Base-by-base conservation (phyloP, 176 grass and related monocot species). In the Avena atlantica region DNA sequence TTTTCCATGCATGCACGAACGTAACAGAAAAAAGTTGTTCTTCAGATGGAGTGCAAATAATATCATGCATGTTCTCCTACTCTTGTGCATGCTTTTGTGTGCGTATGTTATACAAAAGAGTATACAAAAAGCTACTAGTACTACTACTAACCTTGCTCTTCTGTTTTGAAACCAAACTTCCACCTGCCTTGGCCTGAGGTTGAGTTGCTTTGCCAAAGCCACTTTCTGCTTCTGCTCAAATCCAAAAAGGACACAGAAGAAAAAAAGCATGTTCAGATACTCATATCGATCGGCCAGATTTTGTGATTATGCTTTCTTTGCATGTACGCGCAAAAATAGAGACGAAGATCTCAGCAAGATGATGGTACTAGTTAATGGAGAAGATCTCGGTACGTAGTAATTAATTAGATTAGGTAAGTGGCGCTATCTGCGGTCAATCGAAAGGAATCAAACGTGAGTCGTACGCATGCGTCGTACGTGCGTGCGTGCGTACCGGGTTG, bases 151-250 rank as follows among this genome's bases (percentile, higher is more conserved):
- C 94, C 97, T 97, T 51, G 97, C 97, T 92, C 97, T 83, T 70
- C 97, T 90, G 85, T 99, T 99, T 60, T 99, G 97, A 78, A 99
- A 99, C 97, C 97, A 99, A 68, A 99, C 97, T 86, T 99, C 97
- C 8, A 99, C 97, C 83, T 99, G 97, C 73, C 97, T 84, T 61
- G 97, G 97, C 78, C 94, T 87, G 68, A 99, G 94, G 81, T 95
- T 96, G 21, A 99, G 85, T 44, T 99, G 97, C 91, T 95, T 94
- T 24, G 97, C 97, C 70, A 99, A 87, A 42, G 89, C 91, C 40
- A 93, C 85, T 89, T 99, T 99, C 92, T 97, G 97, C 84, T 99
- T 99, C 97, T 99, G 89, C 87, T 67, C 81, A 71, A 58, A 82
- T 63, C 82, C 60, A 84, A 78, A 89, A 88, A 74, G 60, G 60